A percentile compares a stretch with the other conserved stretches of the same genome.
Evolutionary conservation across 345 rosid species (phyloP).

Genomic region (Eucalyptus paniculata): DNA sequence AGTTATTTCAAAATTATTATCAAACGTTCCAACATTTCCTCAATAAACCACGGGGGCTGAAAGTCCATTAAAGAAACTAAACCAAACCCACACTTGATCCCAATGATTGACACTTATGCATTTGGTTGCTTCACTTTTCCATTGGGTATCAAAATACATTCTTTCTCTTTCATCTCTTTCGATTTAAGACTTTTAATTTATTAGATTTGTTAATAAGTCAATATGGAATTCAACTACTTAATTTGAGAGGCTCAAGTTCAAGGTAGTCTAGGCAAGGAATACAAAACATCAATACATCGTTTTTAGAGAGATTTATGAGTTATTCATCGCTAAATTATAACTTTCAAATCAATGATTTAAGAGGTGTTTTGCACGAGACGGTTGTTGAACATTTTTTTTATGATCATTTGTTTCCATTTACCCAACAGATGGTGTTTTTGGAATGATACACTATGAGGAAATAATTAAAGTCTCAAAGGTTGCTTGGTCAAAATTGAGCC

Average conservation of each 20-base stretch:
- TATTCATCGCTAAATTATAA: fast-evolving
- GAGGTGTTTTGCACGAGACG: background rate
- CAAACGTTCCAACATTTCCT: fast-evolving
- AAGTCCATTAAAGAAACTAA: fast-evolving
- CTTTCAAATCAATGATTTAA: background rate
- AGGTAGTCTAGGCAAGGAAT: background rate
- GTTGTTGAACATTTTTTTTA: background rate
- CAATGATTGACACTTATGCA: fast-evolving
- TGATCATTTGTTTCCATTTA: fast-evolving
- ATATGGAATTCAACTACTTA: background rate
- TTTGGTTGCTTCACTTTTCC: background rate
- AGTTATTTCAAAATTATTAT: no score
- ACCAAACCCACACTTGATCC: fast-evolving
- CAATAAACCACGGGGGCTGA: fast-evolving
- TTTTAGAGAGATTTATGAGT: background rate
- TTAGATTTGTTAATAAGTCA: no score
- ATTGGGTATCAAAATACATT: no score
- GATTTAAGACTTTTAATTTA: background rate
- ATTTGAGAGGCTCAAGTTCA: background rate
- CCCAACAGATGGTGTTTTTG: fast-evolving
- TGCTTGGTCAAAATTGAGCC: background rate
- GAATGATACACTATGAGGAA: background rate
- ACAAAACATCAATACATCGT: fast-evolving
- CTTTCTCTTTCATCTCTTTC: no score
- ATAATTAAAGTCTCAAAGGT: fast-evolving